These are phyloP conservation scores for Westerdykella aurantiaca DNA, from an alignment of 2,329 filamentous ascomycete species.

Conservation along the genomic window DNA sequence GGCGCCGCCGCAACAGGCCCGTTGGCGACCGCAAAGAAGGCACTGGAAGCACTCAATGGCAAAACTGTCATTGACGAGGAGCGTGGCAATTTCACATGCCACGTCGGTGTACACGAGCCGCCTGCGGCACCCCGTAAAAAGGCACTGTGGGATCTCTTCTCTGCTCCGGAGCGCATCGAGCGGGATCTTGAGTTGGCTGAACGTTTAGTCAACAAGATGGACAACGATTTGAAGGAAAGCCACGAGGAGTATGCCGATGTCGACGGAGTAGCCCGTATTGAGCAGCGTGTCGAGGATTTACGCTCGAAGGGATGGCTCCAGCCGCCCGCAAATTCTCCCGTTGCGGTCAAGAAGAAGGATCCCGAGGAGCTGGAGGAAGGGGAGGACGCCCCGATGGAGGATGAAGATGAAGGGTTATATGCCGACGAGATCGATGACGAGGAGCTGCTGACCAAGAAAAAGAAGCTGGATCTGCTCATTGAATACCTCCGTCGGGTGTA, in stretches of 20 bases:
- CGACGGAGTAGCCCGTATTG: slow-evolving; percentile 73
- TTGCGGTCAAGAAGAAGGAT: slow-evolving; percentile 55
- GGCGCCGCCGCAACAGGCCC: slow-evolving; percentile 36
- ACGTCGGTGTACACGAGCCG: slow-evolving; percentile 92
- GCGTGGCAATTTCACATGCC: slow-evolving; percentile 92
- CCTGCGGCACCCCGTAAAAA: slow-evolving; percentile 84
- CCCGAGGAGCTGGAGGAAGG: slow-evolving; percentile 67
- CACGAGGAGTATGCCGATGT: slow-evolving; percentile 40
- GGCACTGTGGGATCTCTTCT: slow-evolving; percentile 94
- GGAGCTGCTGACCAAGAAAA: slow-evolving; percentile 86
- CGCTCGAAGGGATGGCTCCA: slow-evolving; percentile 71
- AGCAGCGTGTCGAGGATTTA: slow-evolving; percentile 79
- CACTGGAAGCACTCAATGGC: slow-evolving; percentile 89
- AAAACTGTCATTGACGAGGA: slow-evolving; percentile 95
- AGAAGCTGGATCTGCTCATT: slow-evolving; percentile 90
- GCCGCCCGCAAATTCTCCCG: slow-evolving; percentile 51
- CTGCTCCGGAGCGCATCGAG: slow-evolving; percentile 85
- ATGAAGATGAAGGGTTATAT: slow-evolving; percentile 58
- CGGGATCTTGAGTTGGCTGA: slow-evolving; percentile 81
- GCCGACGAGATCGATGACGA: slow-evolving; percentile 86
- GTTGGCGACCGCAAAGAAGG: slow-evolving; percentile 66
- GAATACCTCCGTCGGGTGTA: slow-evolving; percentile 95
- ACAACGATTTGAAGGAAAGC: slow-evolving; percentile 71
- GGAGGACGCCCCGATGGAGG: slow-evolving; percentile 57
- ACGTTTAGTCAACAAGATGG: slow-evolving; percentile 76